phyloP scores from a whole-genome alignment of 208 protist species.

The Trypanosoma mega region DNA sequence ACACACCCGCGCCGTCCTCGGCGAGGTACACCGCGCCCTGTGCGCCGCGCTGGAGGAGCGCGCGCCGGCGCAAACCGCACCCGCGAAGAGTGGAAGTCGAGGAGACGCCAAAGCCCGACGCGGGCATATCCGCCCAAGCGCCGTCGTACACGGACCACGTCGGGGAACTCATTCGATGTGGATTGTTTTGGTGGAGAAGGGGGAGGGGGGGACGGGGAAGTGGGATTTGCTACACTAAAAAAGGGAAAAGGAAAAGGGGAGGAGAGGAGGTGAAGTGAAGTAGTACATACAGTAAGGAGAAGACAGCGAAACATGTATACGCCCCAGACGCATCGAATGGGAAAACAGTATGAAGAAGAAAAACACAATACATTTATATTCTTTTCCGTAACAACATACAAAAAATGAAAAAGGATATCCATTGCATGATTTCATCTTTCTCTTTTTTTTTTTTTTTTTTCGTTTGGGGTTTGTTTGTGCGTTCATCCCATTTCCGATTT shows the following conservation, averaged over 20 bases:
- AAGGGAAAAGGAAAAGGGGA: not conserved
- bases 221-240: not conserved
- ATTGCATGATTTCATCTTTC: constrained; percentile 6
- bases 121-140: constrained; percentile 14
- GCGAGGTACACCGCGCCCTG: constrained; percentile 85
- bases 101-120: constrained; percentile 21
- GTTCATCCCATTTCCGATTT: too few relatives aligned
- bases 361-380: too few relatives aligned
- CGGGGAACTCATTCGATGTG: constrained; percentile 34
- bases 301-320: too few relatives aligned
- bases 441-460: constrained; percentile 16
- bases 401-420: constrained; percentile 7
- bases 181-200: too few relatives aligned
- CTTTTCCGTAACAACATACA: not conserved
- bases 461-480: too few relatives aligned
- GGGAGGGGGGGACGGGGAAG: too few relatives aligned
- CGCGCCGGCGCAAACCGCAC: constrained; percentile 51
- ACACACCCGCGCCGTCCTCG: constrained; percentile 25
- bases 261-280: too few relatives aligned
- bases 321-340: too few relatives aligned
- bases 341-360: too few relatives aligned
- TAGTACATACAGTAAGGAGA: too few relatives aligned
- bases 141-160: constrained; percentile 79
- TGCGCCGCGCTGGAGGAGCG: constrained; percentile 60
- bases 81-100: constrained; percentile 36